phyloP scores from a whole-genome alignment of 192 early-diverging fungal species.

The Coemansia sp. region DNA sequence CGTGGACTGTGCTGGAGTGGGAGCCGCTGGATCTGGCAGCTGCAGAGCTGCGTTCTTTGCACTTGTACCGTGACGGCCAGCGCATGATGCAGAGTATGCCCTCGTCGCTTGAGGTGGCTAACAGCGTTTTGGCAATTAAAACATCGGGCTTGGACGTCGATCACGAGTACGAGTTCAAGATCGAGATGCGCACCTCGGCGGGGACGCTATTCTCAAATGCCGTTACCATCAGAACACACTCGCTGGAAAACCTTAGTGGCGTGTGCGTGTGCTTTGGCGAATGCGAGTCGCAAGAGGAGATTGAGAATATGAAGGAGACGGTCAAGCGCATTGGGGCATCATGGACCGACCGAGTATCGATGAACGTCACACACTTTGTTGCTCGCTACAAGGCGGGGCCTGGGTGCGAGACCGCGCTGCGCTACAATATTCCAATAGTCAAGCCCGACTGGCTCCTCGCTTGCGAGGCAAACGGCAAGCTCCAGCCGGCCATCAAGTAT shows the following conservation, averaged over 20 bases:
- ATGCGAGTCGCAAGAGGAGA: conserved; percentile 74
- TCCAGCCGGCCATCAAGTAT: conserved; percentile 68
- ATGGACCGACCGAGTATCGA: conserved; percentile 80
- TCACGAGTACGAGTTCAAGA: conserved; percentile 85
- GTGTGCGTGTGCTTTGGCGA: conserved; percentile 94
- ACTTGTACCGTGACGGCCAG: conserved; percentile 87
- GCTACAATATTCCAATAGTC: conserved; percentile 92
- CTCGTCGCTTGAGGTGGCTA: conserved; percentile 30
- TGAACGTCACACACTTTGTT: conserved; percentile 91
- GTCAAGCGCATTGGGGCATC: conserved; percentile 82
- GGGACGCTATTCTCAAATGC: conserved; percentile 79
- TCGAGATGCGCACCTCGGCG: conserved; percentile 91
- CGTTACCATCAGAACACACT: conserved; percentile 78
- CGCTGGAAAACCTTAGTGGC: conserved; percentile 96
- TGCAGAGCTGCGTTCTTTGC: conserved; percentile 80
- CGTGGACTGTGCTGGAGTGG: conserved; percentile 90
- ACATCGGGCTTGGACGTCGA: conserved; percentile 88
- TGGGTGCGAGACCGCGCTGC: conserved; percentile 84
- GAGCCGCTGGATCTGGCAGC: conserved; percentile 80
- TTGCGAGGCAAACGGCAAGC: conserved; percentile 84
- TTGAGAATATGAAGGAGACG: conserved; percentile 72
- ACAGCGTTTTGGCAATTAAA: conserved; percentile 57
- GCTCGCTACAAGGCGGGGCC: conserved; percentile 80
- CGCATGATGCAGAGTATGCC: conserved; percentile 67
- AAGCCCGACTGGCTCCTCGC: conserved; percentile 93